Evolutionary conservation across 148 eudicot genomes (phyloP), one percentile per base, ranked within the genome.

Genomic region (Nyssa sinensis): DNA sequence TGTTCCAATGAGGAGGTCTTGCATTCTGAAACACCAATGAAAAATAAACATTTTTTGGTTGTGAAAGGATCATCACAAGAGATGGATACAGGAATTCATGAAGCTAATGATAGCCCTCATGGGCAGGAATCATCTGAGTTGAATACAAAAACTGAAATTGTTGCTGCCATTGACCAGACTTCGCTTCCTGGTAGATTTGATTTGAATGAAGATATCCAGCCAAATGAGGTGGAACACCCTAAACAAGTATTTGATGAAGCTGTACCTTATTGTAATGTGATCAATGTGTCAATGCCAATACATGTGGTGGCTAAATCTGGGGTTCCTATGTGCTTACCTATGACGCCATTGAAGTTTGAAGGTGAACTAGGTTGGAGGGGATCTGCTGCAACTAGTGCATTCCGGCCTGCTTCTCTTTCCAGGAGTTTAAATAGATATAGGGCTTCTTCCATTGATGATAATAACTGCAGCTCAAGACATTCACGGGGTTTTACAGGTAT

Each of bases 321-420:
- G 63, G 79, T 86, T 66, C 88, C 84, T 12, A 64, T 70, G 30
- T 87, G 86, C 64, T 24, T 74, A 51, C 94, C 88, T 7, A 27
- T 49, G 69, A 68, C 78, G 4, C 88, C 91, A 1, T 67, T 84
- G 77, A 84, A 88, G 72, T 86, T 88, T 77, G 86, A 83, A 60
- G 92, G 91, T 33, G 84, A 81, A 66, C 77, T 79, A 10, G 90
- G 86, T 31, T 88, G 87, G 91, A 90, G 79, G 53, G 86, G 84
- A 67, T 74, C 86, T 29, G 78, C 81, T 23, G 63, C 58, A 71
- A 70, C 84, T 34, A 90, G 88, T 77, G 94, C 91, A 51, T 90
- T 88, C 75, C 83, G 79, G 27, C 70, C 91, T 14, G 74, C 84
- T 24, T 17, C 44, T 70, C 27, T 55, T 28, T 61, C 33, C 3